phyloP scores from a whole-genome alignment of 2,329 filamentous ascomycete genomes.

The Hypoxylon sp. region DNA sequence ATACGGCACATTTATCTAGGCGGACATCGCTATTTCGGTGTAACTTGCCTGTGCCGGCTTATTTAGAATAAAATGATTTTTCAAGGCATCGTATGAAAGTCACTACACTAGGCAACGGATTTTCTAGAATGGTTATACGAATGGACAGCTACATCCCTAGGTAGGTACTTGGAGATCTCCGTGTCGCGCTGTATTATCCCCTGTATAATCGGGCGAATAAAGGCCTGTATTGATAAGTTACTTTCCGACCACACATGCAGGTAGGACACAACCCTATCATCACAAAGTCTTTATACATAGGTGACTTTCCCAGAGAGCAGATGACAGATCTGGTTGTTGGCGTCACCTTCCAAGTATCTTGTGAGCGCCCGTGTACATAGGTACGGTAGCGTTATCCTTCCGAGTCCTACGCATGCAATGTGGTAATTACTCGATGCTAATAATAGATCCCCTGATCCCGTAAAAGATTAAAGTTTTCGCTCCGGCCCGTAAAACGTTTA shows the following conservation, averaged over 20 bases:
- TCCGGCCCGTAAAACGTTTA: slow-evolving; percentile 22
- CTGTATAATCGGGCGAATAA: slow-evolving; percentile 3
- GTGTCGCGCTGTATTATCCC: slow-evolving; percentile 7
- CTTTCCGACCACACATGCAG: neutral
- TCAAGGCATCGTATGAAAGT: neutral
- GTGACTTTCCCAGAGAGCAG: slow-evolving; percentile 1
- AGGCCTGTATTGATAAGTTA: slow-evolving; percentile 11
- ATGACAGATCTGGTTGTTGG: neutral
- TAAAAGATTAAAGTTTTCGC: slow-evolving; percentile 26
- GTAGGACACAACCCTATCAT: slow-evolving; percentile 9
- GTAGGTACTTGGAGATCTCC: slow-evolving; percentile 4
- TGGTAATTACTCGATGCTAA: slow-evolving; percentile 20
- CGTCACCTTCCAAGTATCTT: neutral
- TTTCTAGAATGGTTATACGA: slow-evolving; percentile 16
- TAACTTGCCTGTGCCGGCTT: neutral
- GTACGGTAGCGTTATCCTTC: neutral
- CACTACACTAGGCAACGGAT: neutral
- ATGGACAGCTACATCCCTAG: neutral
- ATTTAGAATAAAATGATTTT: neutral
- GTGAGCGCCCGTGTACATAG: neutral
- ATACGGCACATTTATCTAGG: neutral
- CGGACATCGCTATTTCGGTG: neutral
- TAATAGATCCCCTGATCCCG: slow-evolving; percentile 23
- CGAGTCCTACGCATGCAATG: neutral
- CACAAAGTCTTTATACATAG: neutral